Percentiles rank a stretch among this genome's conserved stretches.
phyloP scores from a whole-genome alignment of 2,329 filamentous ascomycete genomes.

The Leptographium lundbergii region DNA sequence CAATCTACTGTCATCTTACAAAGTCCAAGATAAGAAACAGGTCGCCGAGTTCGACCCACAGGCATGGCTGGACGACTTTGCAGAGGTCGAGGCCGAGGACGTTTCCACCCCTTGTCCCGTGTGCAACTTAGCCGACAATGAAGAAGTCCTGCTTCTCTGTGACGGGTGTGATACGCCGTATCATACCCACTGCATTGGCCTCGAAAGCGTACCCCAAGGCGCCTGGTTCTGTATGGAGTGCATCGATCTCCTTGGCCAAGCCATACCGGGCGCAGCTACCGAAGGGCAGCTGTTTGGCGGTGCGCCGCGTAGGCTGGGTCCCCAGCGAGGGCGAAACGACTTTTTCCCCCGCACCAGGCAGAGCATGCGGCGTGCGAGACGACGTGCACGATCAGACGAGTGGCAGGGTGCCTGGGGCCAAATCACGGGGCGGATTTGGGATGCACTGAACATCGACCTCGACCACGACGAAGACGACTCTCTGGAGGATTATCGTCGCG shows the following conservation, averaged over 20 bases:
- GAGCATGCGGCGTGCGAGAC: constrained; percentile 40
- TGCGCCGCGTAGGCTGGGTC: not conserved
- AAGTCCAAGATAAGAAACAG: constrained; percentile 74
- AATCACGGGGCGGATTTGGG: constrained; percentile 48
- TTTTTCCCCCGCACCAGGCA: constrained; percentile 43
- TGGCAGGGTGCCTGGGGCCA: constrained; percentile 81
- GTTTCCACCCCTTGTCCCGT: constrained; percentile 66
- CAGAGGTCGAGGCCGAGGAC: constrained; percentile 64
- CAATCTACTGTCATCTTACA: constrained; percentile 42
- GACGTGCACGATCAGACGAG: constrained; percentile 59
- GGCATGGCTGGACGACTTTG: constrained; percentile 55
- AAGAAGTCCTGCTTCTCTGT: constrained; percentile 78
- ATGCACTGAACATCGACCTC: constrained; percentile 62
- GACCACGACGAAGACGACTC: constrained; percentile 68
- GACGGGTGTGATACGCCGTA: constrained; percentile 83
- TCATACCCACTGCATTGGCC: constrained; percentile 82
- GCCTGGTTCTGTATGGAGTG: constrained; percentile 91
- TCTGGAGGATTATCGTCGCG: constrained; percentile 38
- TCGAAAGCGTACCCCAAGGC: constrained; percentile 62
- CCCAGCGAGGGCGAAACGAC: constrained; percentile 15
- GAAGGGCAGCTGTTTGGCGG: constrained; percentile 10
- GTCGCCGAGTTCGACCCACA: constrained; percentile 79
- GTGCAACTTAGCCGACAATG: constrained; percentile 68
- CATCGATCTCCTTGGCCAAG: constrained; percentile 33
- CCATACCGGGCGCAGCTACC: constrained; percentile 20